Evolutionary conservation across 2,329 filamentous ascomycete species (phyloP).

Genomic region (Monilinia fructicola): DNA sequence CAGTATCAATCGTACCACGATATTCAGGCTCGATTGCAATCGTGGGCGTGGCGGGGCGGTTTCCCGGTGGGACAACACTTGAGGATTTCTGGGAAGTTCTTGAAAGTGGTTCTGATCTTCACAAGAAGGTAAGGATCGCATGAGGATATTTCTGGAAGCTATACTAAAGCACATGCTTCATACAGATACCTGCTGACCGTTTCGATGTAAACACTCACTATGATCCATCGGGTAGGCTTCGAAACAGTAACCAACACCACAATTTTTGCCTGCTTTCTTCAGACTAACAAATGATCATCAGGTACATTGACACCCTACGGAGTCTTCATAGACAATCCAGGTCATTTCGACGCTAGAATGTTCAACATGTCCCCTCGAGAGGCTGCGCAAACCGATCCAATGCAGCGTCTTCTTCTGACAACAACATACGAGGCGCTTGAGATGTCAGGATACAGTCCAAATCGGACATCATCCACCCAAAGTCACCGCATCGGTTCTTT

Average conservation of each 20-base stretch:
- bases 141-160: background rate
- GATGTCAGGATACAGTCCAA: slow-evolving; percentile 67
- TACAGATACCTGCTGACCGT: background rate
- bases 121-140: background rate
- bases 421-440: slow-evolving; percentile 80
- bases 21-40: background rate
- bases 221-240: background rate
- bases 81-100: background rate
- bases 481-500: slow-evolving; percentile 44
- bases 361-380: slow-evolving; percentile 84
- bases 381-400: slow-evolving; percentile 75
- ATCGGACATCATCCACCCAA: slow-evolving; percentile 30
- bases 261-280: background rate
- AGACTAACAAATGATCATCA: background rate
- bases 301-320: slow-evolving; percentile 60
- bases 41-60: background rate
- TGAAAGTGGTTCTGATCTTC: background rate
- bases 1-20: background rate
- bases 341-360: slow-evolving; percentile 73
- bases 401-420: slow-evolving; percentile 71
- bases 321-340: slow-evolving; percentile 68
- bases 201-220: background rate
- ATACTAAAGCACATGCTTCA: background rate
- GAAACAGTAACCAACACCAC: background rate
- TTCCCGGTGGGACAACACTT: background rate